Evolutionary conservation across 768 basidiomycete genomes (phyloP), one percentile per base, ranked within the genome.

Genomic region (Mycena maculata): DNA sequence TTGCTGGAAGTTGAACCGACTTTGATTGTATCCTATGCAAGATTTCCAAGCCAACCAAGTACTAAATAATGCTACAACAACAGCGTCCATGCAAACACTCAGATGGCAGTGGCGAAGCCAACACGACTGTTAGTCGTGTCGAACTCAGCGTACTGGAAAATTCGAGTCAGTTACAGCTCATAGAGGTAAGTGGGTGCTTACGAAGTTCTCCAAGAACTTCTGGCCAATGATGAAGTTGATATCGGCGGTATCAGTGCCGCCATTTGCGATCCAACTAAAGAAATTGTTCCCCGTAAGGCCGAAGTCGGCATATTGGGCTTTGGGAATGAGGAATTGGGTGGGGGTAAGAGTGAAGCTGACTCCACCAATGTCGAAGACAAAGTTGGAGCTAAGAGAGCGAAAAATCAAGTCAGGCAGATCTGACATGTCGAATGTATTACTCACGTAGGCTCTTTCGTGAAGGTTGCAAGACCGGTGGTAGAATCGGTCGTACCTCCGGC

Each of bases 141-240:
- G 30, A 50, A 60, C 8, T 36, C 59, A 20, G 59, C 38, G 59
- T 60, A 60, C 55, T 57, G 27, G 41, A 41, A 3, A 18, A 44
- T 28, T 57, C n/a, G 39, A 22, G 28, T 31, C 27, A 28, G 39
- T 42, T 30, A 44, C 16, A 57, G 25, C 25, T 39, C 28, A 45
- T 28, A 30, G 7, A 31, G 41, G 20, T n/a, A 38, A 53, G 38
- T 30, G 23, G 28, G 16, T 20, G 22, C 44, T 36, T 22, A 47
- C 44, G 60, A 41, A 61, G 49, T 33, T 30, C 50, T 61, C 60
- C 20, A 61, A 22, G 60, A 61, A 61, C 28, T 31, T 53, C 49
- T 44, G 30, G 39, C 60, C 60, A 8, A 52, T 42, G 50, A 61
- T 61, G 41, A 44, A 42, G 50, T 61, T 53, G 44, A 59, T 20